These are phyloP conservation scores for Paragyromitra xinjiangensis DNA, from an alignment of 495 filamentous ascomycete species.

Conservation along the genomic window DNA sequence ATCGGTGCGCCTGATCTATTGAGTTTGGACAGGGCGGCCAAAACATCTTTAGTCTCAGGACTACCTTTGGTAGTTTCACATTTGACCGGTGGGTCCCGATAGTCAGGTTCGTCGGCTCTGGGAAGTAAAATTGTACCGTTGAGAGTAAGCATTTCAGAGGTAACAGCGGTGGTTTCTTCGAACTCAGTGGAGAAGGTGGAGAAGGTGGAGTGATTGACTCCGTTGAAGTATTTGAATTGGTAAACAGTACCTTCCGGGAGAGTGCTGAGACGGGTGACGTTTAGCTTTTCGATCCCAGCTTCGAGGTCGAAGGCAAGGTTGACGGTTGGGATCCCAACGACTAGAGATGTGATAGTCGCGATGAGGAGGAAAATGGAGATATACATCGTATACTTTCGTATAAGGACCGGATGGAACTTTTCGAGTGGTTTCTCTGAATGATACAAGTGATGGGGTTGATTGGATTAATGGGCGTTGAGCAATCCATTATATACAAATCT, in stretches of 20 bases:
- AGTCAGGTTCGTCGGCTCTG: neutral
- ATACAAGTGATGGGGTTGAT: neutral
- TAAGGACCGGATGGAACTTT: neutral
- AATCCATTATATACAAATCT: neutral
- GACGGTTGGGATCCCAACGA: neutral
- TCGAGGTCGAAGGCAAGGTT: neutral
- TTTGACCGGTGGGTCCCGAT: neutral
- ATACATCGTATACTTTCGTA: neutral
- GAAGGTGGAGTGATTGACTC: neutral
- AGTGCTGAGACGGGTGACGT: neutral
- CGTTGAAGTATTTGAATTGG: neutral
- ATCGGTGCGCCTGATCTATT: neutral
- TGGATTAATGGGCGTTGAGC: neutral
- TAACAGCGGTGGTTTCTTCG: neutral
- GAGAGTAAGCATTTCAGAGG: neutral
- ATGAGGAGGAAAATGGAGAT: slow-evolving; percentile 3
- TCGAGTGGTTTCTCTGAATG: neutral
- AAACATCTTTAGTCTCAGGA: neutral
- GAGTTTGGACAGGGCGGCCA: neutral
- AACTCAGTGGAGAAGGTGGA: neutral
- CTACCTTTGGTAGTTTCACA: neutral
- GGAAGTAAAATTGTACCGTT: neutral
- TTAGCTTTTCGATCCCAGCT: neutral
- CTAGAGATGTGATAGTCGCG: neutral
- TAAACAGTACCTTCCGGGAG: neutral